phyloP scores from a whole-genome alignment of 2,329 filamentous ascomycete genomes.

The Tolypocladium tropicale region DNA sequence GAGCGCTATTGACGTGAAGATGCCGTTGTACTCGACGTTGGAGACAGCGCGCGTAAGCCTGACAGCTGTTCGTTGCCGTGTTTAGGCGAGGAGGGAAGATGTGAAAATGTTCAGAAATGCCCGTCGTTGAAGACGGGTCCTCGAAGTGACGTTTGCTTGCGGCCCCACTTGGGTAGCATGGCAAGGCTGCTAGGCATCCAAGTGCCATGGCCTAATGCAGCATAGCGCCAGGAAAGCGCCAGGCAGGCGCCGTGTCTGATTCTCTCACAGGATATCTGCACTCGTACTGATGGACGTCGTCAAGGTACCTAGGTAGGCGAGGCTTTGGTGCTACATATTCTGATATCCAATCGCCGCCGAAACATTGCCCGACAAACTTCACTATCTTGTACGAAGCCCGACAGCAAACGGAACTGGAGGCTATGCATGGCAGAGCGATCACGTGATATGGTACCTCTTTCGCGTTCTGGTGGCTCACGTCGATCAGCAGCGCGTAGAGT shows the following conservation, averaged over 20 bases:
- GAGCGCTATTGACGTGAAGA: background rate
- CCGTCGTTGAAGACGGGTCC: background rate
- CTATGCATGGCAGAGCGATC: background rate
- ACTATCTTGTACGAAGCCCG: too few species aligned
- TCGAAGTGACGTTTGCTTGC: background rate
- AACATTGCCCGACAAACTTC: too few species aligned
- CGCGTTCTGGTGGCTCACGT: background rate
- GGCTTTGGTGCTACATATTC: background rate
- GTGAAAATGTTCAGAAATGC: background rate
- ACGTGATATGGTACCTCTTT: conserved; percentile 2
- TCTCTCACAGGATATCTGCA: too few species aligned
- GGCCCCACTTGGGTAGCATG: background rate
- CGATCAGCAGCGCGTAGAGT: background rate
- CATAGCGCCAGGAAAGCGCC: background rate
- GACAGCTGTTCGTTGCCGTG: background rate
- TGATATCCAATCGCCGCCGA: background rate
- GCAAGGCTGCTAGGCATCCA: background rate
- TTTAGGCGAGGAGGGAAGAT: background rate
- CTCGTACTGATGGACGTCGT: too few species aligned
- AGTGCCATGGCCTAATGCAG: background rate
- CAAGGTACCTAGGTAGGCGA: too few species aligned
- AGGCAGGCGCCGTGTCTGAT: too few species aligned
- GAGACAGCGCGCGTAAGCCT: background rate
- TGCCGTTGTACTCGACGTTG: background rate
- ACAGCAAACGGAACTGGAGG: too few species aligned